phyloP scores from a whole-genome alignment of 2,329 filamentous ascomycete genomes.

The Ophiostoma angusticollis region DNA sequence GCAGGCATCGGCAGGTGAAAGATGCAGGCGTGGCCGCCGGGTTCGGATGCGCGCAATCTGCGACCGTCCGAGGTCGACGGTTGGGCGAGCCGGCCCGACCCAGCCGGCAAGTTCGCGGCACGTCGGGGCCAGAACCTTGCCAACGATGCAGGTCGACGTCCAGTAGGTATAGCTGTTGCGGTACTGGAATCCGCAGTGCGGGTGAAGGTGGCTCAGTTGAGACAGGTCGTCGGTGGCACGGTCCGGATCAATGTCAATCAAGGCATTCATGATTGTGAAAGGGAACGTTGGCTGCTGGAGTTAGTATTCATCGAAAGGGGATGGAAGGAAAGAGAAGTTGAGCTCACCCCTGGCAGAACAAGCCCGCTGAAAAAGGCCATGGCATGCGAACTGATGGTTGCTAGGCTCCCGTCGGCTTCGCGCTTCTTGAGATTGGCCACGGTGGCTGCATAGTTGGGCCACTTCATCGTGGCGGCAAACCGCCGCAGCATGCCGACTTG shows the following conservation, averaged over 20 bases:
- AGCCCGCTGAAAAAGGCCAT: slow-evolving; percentile 69
- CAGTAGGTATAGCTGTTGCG: slow-evolving; percentile 64
- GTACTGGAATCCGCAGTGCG: slow-evolving; percentile 63
- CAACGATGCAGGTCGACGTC: slow-evolving; percentile 58
- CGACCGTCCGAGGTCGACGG: slow-evolving; percentile 50
- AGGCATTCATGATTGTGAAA: slow-evolving; percentile 65
- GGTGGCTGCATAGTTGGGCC: slow-evolving; percentile 58
- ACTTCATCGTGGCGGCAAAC: slow-evolving; percentile 62
- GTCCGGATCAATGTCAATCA: slow-evolving; percentile 63
- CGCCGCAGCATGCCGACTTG: slow-evolving; percentile 56
- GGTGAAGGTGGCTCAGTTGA: slow-evolving; percentile 54
- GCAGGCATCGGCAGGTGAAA: slow-evolving; percentile 47
- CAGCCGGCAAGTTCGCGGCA: slow-evolving; percentile 60
- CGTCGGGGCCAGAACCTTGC: slow-evolving; percentile 61
- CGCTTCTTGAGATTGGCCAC: slow-evolving; percentile 48
- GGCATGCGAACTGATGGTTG: slow-evolving; percentile 53
- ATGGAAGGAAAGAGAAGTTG: neutral
- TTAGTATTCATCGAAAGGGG: neutral
- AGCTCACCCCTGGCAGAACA: slow-evolving; percentile 53
- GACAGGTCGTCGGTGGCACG: slow-evolving; percentile 51
- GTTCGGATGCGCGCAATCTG: slow-evolving; percentile 60
- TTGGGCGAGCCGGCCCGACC: slow-evolving; percentile 60
- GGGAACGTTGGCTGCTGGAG: slow-evolving; percentile 42
- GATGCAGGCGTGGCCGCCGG: slow-evolving; percentile 39
- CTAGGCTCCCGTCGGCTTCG: slow-evolving; percentile 43